Conservation (phyloP, 177 flowering plant genomes). For the Tripterygium wilfordii region DNA sequence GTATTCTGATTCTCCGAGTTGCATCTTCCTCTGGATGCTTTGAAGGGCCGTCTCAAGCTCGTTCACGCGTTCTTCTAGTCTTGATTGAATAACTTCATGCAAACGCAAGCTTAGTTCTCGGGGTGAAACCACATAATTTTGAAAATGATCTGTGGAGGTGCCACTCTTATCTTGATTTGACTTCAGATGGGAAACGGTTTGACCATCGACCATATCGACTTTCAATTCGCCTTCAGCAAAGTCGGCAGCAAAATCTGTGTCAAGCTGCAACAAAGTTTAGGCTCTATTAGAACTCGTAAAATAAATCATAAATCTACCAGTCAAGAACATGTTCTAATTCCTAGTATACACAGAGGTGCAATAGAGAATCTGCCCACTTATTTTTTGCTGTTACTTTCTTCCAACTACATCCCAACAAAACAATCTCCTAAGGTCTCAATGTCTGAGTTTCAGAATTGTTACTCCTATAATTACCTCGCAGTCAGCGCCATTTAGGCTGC, state of each 20-base stretch:
- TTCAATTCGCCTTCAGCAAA: conserved; percentile 57
- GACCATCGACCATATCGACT: conserved; percentile 26
- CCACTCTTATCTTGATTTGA: conserved; percentile 29
- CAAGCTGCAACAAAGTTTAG: conserved; percentile 38
- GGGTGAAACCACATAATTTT: conserved; percentile 57
- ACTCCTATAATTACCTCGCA: too few species aligned
- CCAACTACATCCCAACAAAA: too few species aligned
- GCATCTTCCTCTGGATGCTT: conserved; percentile 40
- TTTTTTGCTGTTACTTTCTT: too few species aligned
- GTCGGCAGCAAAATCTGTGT: conserved; percentile 46
- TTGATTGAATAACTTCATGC: conserved; percentile 52
- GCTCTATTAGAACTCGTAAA: background rate
- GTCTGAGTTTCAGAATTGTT: too few species aligned
- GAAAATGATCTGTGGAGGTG: conserved; percentile 32
- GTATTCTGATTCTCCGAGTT: conserved; percentile 30
- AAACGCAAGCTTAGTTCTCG: conserved; percentile 57
- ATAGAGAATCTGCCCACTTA: too few species aligned
- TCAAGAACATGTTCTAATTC: too few species aligned
- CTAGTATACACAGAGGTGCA: too few species aligned
- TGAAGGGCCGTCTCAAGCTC: conserved; percentile 61
- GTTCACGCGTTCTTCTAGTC: conserved; percentile 50
- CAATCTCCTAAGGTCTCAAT: too few species aligned
- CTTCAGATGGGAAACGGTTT: conserved; percentile 14
- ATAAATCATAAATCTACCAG: background rate
- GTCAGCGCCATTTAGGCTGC: too few species aligned